Conservation (phyloP, 2,329 filamentous ascomycete species). For the Monosporascus sp. region DNA sequence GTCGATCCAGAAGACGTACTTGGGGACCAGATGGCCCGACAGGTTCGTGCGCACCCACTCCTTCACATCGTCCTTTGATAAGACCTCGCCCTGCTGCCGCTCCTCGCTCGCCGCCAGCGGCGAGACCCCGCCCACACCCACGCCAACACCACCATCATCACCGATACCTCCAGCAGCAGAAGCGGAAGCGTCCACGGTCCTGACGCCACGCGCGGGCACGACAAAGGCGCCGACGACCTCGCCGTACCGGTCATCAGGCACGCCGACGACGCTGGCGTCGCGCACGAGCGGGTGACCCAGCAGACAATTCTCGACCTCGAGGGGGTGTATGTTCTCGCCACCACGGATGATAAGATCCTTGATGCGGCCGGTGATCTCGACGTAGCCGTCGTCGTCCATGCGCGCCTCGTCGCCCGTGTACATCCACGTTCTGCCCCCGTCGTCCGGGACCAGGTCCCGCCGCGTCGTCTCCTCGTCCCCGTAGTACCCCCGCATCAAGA, state of each 20-base stretch:
- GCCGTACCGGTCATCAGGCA: conserved; percentile 77
- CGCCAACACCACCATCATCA: conserved; percentile 14
- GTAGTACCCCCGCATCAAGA: conserved; percentile 90
- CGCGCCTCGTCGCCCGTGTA: conserved; percentile 84
- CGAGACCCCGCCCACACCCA: conserved; percentile 11
- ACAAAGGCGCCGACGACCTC: conserved; percentile 86
- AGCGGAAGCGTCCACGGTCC: conserved; percentile 20
- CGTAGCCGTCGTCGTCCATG: conserved; percentile 78
- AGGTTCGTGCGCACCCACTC: conserved; percentile 67
- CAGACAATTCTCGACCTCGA: conserved; percentile 87
- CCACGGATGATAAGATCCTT: conserved; percentile 95
- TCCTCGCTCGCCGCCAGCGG: conserved; percentile 2
- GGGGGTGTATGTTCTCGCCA: conserved; percentile 92
- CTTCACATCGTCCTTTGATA: conserved; percentile 57
- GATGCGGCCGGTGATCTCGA: conserved; percentile 83
- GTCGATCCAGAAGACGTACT: conserved; percentile 80
- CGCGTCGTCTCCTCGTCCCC: conserved; percentile 63
- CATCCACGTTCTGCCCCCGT: conserved; percentile 70
- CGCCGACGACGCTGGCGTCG: conserved; percentile 77
- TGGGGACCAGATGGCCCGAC: conserved; percentile 74
- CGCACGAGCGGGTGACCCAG: conserved; percentile 64
- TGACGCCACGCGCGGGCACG: conserved; percentile 40
- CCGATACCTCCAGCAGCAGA: conserved; percentile 16
- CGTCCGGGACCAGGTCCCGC: conserved; percentile 52
- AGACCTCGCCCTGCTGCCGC: conserved; percentile 14